phyloP scores from a whole-genome alignment of 768 basidiomycete species.

The Rhizopogon roseolus region DNA sequence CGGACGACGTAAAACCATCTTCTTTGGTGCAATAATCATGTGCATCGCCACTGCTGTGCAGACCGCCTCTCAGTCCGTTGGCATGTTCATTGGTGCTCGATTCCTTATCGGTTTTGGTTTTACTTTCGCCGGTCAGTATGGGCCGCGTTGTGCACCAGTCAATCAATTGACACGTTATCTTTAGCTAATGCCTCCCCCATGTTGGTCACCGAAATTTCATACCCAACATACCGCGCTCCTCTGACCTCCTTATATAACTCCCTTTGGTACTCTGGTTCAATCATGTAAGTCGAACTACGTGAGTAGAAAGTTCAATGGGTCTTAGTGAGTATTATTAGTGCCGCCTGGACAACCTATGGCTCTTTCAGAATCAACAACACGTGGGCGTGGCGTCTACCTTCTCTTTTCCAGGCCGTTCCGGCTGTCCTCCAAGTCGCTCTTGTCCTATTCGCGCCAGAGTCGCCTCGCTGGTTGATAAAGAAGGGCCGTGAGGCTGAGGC shows the following conservation, averaged over 20 bases:
- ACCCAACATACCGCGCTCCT: slow-evolving; percentile 76
- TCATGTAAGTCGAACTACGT: slow-evolving; percentile 44
- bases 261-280: slow-evolving; percentile 82
- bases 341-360: slow-evolving; percentile 85
- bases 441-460: slow-evolving; percentile 73
- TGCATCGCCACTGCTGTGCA: slow-evolving; percentile 63
- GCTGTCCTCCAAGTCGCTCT: slow-evolving; percentile 62
- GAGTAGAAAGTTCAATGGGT: background rate
- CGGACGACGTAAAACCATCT: slow-evolving; percentile 62
- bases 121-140: slow-evolving; percentile 53
- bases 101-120: slow-evolving; percentile 77
- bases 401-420: slow-evolving; percentile 65
- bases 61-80: slow-evolving; percentile 61
- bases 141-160: background rate
- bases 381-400: slow-evolving; percentile 85
- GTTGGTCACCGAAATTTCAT: slow-evolving; percentile 82
- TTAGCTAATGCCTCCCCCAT: slow-evolving; percentile 72
- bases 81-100: slow-evolving; percentile 80
- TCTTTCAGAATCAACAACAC: slow-evolving; percentile 63
- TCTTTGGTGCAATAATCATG: slow-evolving; percentile 71
- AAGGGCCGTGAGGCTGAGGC: slow-evolving; percentile 73
- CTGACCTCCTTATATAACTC: slow-evolving; percentile 79
- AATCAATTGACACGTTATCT: slow-evolving; percentile 4
- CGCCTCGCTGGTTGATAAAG: slow-evolving; percentile 77
- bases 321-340: slow-evolving; percentile 27